phyloP scores from a whole-genome alignment of 139 green algal genomes.

The Chlamydomonas urium region DNA sequence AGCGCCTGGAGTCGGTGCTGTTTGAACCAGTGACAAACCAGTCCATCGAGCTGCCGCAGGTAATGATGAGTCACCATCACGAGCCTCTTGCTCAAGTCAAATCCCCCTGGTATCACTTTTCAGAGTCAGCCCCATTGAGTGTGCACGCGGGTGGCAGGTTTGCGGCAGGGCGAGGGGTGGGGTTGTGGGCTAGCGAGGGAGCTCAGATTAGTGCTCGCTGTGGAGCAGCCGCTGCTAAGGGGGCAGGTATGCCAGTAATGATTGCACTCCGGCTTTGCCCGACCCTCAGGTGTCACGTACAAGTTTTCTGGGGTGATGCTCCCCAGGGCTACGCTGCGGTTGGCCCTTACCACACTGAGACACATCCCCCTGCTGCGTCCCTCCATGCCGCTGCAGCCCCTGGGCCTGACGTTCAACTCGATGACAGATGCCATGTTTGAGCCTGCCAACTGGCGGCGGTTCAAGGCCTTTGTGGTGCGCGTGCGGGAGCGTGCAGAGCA shows the following conservation, averaged over 20 bases:
- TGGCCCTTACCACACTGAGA: background rate
- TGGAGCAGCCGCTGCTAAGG: too few species aligned
- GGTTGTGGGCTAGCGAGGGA: too few species aligned
- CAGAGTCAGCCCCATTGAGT: too few species aligned
- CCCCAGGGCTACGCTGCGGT: background rate
- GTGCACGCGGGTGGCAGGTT: too few species aligned
- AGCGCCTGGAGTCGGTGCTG: conserved; percentile 32
- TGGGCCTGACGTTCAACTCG: conserved; percentile 37
- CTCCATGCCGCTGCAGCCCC: background rate
- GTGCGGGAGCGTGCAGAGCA: conserved; percentile 28
- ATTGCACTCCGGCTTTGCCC: too few species aligned
- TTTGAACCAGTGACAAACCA: conserved; percentile 20
- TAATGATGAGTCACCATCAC: too few species aligned
- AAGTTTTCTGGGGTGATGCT: background rate
- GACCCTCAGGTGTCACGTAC: background rate
- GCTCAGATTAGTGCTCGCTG: too few species aligned
- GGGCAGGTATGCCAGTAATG: too few species aligned
- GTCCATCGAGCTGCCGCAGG: conserved; percentile 34
- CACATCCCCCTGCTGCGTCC: background rate
- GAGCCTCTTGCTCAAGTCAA: too few species aligned
- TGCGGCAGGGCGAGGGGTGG: too few species aligned
- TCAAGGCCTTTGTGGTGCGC: conserved; percentile 47
- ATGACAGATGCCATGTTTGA: conserved; percentile 61
- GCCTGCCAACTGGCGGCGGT: conserved; percentile 42
- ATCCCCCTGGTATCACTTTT: too few species aligned